Conservation (phyloP, 108 stramenopile genomes). For the Conticribra guillardii region DNA sequence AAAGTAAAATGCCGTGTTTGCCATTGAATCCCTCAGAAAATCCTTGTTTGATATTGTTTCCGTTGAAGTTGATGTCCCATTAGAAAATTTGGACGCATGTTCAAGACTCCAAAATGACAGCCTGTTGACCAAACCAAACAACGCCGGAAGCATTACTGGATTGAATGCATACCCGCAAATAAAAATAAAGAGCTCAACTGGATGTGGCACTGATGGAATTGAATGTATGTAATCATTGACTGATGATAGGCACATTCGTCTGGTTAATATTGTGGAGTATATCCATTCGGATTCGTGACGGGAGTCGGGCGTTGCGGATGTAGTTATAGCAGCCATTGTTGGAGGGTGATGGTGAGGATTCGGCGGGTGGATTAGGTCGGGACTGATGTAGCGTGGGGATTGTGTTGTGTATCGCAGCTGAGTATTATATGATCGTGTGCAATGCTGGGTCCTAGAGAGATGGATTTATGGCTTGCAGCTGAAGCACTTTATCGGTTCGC, state of each 20-base stretch:
- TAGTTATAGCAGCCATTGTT: too few species aligned
- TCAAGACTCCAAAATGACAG: background rate
- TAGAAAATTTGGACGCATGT: background rate
- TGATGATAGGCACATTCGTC: constrained; percentile 14
- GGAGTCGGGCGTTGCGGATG: background rate
- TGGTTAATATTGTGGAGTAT: constrained; percentile 38
- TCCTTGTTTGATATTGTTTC: too few species aligned
- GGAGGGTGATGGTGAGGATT: too few species aligned
- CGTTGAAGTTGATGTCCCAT: background rate
- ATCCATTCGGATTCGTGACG: constrained; percentile 48
- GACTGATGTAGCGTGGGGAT: too few species aligned
- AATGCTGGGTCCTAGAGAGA: too few species aligned
- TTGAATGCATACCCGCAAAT: constrained; percentile 55
- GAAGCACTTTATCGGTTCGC: too few species aligned
- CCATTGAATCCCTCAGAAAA: background rate
- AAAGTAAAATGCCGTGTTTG: constrained; percentile 41
- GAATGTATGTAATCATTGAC: constrained; percentile 35
- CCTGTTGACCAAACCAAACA: constrained; percentile 27
- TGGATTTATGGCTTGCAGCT: too few species aligned
- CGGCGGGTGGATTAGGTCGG: too few species aligned
- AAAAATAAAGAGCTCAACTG: constrained; percentile 40
- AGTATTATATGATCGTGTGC: too few species aligned
- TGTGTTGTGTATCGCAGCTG: too few species aligned
- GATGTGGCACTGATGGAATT: constrained; percentile 20
- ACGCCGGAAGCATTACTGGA: constrained; percentile 43